These are phyloP conservation scores for Gomphus bonarii DNA, from an alignment of 1,284 basidiomycete species.

Conservation along the genomic window DNA sequence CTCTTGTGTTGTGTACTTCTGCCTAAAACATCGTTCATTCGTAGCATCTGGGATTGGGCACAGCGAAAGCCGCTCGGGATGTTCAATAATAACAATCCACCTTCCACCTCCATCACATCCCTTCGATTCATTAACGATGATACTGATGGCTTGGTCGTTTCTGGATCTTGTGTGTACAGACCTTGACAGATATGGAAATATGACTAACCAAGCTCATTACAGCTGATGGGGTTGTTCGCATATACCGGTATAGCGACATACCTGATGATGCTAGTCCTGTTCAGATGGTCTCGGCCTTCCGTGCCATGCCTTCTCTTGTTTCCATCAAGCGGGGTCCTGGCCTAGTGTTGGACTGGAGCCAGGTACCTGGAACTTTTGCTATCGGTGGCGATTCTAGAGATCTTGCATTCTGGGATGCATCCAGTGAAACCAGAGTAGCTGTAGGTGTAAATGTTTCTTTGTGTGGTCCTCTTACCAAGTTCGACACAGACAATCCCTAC, in stretches of 20 bases:
- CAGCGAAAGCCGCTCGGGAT: slow-evolving; percentile 65
- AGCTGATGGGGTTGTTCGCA: slow-evolving; percentile 88
- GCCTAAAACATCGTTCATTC: not conserved
- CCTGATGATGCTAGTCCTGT: slow-evolving; percentile 50
- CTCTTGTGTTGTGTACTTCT: not conserved
- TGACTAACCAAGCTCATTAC: slow-evolving; percentile 8
- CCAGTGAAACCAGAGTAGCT: slow-evolving; percentile 76
- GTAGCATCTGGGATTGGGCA: slow-evolving; percentile 93
- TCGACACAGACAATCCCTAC: slow-evolving; percentile 71
- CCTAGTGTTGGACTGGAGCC: slow-evolving; percentile 90
- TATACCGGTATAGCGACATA: slow-evolving; percentile 69
- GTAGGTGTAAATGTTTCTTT: slow-evolving; percentile 33
- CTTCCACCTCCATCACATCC: slow-evolving; percentile 77
- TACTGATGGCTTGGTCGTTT: slow-evolving; percentile 83
- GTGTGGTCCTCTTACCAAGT: slow-evolving; percentile 11
- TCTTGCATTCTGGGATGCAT: slow-evolving; percentile 92
- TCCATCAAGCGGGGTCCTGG: slow-evolving; percentile 63
- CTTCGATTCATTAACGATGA: slow-evolving; percentile 96
- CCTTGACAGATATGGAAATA: not conserved
- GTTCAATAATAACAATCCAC: slow-evolving; percentile 86
- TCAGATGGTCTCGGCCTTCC: slow-evolving; percentile 90
- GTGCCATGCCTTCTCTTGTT: slow-evolving; percentile 58
- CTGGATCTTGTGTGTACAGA: slow-evolving; percentile 62
- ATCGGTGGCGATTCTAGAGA: slow-evolving; percentile 87
- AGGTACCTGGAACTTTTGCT: slow-evolving; percentile 75